These are phyloP conservation scores for Camelina neglecta DNA, from an alignment of 345 rosid genomes.

Conservation along the genomic window DNA sequence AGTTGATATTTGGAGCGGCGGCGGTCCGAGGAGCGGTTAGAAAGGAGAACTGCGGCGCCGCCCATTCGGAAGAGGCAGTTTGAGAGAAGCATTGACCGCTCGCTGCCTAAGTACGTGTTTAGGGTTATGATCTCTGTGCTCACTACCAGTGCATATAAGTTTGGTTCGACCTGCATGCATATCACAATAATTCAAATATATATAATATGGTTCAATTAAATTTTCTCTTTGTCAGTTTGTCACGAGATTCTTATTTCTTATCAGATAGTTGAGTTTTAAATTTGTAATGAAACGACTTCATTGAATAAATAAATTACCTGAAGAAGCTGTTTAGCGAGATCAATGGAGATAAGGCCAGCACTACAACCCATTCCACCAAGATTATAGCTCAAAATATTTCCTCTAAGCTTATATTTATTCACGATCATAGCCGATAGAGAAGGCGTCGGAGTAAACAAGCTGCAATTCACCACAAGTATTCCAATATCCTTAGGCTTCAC, in stretches of 20 bases:
- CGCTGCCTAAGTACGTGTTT: slow-evolving; percentile 58
- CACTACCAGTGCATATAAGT: slow-evolving; percentile 62
- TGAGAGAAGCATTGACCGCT: slow-evolving; percentile 64
- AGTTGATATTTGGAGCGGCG: slow-evolving; percentile 59
- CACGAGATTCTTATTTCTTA: slow-evolving; percentile 10
- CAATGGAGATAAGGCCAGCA: slow-evolving; percentile 63
- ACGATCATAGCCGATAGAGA: slow-evolving; percentile 55
- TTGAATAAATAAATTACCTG: slow-evolving; percentile 36
- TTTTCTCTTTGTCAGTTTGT: neutral
- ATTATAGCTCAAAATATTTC: slow-evolving; percentile 54
- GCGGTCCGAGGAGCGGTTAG: slow-evolving; percentile 51
- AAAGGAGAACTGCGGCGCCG: slow-evolving; percentile 64
- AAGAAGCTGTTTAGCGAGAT: slow-evolving; percentile 59
- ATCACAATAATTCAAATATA: neutral
- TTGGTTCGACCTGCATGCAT: slow-evolving; percentile 51
- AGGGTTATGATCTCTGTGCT: slow-evolving; percentile 60
- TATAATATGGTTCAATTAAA: neutral
- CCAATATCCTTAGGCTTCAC: slow-evolving; percentile 50
- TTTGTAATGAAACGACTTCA: neutral
- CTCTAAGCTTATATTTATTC: slow-evolving; percentile 55
- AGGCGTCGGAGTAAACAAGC: slow-evolving; percentile 63
- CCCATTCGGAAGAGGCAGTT: slow-evolving; percentile 65
- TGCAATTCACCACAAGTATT: slow-evolving; percentile 56
- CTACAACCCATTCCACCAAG: slow-evolving; percentile 76
- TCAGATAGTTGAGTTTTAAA: neutral